These are phyloP conservation scores for Leccinum pellstonianum DNA, from an alignment of 768 basidiomycete species.

Conservation along the genomic window DNA sequence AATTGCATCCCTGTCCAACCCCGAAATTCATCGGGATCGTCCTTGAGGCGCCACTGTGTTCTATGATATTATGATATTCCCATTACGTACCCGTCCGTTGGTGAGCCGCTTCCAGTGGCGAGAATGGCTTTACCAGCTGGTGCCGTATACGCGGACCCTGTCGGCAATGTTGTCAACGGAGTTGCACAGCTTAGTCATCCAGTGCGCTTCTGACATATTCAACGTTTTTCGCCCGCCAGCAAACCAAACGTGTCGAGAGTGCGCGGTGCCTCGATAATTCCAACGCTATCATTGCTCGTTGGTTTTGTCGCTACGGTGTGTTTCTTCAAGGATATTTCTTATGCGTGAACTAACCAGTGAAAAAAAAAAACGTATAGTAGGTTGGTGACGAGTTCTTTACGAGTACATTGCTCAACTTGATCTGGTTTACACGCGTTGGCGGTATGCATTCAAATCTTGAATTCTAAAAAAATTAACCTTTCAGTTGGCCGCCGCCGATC, in stretches of 20 bases:
- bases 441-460: no score
- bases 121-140: background rate
- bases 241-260: background rate
- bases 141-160: background rate
- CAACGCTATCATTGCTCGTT: background rate
- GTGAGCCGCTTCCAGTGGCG: background rate
- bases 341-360: background rate
- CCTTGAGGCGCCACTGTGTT: background rate
- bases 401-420: no score
- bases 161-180: background rate
- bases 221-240: background rate
- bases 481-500: no score
- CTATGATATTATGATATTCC: background rate
- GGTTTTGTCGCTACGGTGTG: background rate
- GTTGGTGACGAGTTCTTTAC: no score
- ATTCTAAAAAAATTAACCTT: no score
- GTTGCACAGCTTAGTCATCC: background rate
- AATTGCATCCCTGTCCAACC: background rate
- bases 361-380: background rate
- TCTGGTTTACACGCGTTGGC: no score
- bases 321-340: background rate
- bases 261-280: background rate
- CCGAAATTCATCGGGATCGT: background rate
- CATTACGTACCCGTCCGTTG: background rate
- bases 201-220: background rate